These are phyloP conservation scores for Funneliformis mosseae DNA, from an alignment of 192 early-diverging fungal species.

Conservation along the genomic window DNA sequence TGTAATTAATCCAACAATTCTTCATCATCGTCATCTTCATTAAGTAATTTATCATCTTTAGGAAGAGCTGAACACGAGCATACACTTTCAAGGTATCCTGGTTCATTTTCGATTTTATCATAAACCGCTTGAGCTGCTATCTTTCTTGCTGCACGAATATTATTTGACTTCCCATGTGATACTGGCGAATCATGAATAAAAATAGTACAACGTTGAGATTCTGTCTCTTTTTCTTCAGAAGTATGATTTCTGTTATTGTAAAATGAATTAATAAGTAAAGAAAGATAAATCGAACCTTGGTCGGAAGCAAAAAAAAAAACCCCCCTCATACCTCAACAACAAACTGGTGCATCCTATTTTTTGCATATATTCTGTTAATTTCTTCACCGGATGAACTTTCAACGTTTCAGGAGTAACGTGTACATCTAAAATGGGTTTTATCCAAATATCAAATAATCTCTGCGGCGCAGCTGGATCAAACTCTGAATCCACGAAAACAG, in stretches of 20 bases:
- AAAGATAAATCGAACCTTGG: not conserved
- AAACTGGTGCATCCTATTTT: slow-evolving; percentile 46
- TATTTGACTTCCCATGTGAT: slow-evolving; percentile 36
- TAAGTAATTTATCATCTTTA: not conserved
- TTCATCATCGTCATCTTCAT: slow-evolving; percentile 26
- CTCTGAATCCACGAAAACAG: slow-evolving; percentile 81
- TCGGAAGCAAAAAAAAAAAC: not conserved
- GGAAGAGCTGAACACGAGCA: slow-evolving; percentile 40
- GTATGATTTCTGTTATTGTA: slow-evolving; percentile 39
- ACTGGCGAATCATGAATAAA: slow-evolving; percentile 45
- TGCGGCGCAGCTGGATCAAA: slow-evolving; percentile 44
- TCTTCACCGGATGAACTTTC: slow-evolving; percentile 50
- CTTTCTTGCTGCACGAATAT: slow-evolving; percentile 45
- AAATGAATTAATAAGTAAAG: not conserved
- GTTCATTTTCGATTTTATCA: slow-evolving; percentile 38
- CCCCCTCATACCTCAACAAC: slow-evolving; percentile 45
- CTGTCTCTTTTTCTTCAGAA: slow-evolving; percentile 21
- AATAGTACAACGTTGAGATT: slow-evolving; percentile 43
- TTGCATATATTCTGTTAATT: slow-evolving; percentile 44
- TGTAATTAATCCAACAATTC: slow-evolving; percentile 15
- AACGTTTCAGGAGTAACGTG: slow-evolving; percentile 50
- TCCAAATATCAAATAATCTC: slow-evolving; percentile 38
- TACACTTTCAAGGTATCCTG: slow-evolving; percentile 30
- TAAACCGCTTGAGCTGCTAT: slow-evolving; percentile 42
- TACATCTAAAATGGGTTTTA: slow-evolving; percentile 43